Conservation (phyloP, 331 rosid genomes). For the Rhamnella rubrinervis region DNA sequence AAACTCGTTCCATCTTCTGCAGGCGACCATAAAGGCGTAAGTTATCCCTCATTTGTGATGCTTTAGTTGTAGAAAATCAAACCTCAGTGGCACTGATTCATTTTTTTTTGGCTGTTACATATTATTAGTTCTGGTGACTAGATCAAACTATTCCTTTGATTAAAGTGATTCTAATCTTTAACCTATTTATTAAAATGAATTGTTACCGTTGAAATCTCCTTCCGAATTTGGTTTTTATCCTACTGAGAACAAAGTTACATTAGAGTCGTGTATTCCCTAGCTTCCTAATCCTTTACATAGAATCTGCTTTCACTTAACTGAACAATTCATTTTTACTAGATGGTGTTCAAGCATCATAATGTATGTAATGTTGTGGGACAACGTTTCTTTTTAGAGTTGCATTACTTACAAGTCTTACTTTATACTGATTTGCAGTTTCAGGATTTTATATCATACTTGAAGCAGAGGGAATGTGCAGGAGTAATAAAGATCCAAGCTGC, state of each 20-base stretch:
- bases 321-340: not conserved
- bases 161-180: not conserved
- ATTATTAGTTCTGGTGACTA: too few relatives aligned
- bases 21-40: conserved; percentile 70
- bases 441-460: conserved; percentile 83
- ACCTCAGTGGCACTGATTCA: not conserved
- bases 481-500: conserved; percentile 84
- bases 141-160: not conserved
- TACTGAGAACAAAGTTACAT: not conserved
- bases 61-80: conserved; percentile 15
- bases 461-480: conserved; percentile 98
- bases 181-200: too few relatives aligned
- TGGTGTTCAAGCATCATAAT: conserved; percentile 3
- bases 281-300: not conserved
- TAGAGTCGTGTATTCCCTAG: not conserved
- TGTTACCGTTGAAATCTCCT: too few relatives aligned
- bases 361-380: not conserved
- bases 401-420: conserved; percentile 13
- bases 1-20: conserved; percentile 74
- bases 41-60: conserved; percentile 25
- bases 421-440: conserved; percentile 73
- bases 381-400: too few relatives aligned
- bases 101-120: not conserved
- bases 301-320: too few relatives aligned
- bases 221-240: not conserved